These are phyloP conservation scores for Penicillium decumbens DNA, from an alignment of 2,329 filamentous ascomycete genomes.

Conservation along the genomic window DNA sequence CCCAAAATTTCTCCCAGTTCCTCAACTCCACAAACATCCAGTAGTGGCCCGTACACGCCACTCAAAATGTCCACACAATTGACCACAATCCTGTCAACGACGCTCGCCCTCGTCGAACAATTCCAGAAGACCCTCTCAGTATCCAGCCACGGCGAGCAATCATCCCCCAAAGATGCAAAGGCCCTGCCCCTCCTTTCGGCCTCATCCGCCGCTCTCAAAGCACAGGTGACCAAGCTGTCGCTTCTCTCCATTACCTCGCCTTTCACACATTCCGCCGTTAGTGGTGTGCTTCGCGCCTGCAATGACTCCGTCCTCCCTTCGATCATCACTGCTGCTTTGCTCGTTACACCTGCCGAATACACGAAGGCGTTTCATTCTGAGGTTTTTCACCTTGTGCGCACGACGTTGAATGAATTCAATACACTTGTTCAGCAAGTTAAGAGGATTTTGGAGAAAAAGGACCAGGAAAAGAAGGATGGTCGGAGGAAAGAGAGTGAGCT, in stretches of 20 bases:
- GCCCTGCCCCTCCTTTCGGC: constrained; percentile 66
- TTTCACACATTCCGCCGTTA: constrained; percentile 73
- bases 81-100: constrained; percentile 29
- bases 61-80: constrained; percentile 34
- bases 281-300: constrained; percentile 67
- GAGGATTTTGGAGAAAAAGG: constrained; percentile 43
- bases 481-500: constrained; percentile 27
- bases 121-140: constrained; percentile 38
- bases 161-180: constrained; percentile 28
- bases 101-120: constrained; percentile 36
- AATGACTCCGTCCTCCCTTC: constrained; percentile 68
- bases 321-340: constrained; percentile 65
- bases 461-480: constrained; percentile 36
- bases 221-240: constrained; percentile 81
- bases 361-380: constrained; percentile 62
- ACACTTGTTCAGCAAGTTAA: constrained; percentile 58
- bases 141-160: constrained; percentile 13
- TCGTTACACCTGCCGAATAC: constrained; percentile 59
- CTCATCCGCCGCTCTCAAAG: constrained; percentile 67
- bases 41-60: constrained; percentile 1
- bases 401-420: constrained; percentile 59
- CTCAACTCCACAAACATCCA: constrained; percentile 2
- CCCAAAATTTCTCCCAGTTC: constrained; percentile 25
- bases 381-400: constrained; percentile 55
- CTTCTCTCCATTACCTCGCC: constrained; percentile 82